These are phyloP conservation scores for Populus pruinosa DNA, from an alignment of 345 rosid species.

Conservation along the genomic window DNA sequence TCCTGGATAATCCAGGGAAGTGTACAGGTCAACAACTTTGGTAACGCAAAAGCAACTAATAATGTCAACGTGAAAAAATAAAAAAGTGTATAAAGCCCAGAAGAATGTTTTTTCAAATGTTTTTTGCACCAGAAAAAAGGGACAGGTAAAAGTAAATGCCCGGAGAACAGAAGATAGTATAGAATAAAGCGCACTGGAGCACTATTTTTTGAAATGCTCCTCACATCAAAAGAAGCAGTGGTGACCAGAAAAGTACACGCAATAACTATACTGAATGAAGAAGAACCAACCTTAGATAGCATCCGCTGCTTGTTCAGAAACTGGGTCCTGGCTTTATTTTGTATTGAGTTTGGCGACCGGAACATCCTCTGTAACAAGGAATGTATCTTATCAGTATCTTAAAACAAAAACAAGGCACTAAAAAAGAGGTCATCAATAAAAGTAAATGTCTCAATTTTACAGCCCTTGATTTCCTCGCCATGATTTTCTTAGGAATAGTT, in stretches of 20 bases:
- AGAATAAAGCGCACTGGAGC: neutral
- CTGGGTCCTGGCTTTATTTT: conserved; percentile 88
- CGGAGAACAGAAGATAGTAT: neutral
- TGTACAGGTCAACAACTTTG: neutral
- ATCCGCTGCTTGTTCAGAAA: conserved; percentile 75
- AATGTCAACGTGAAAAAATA: neutral
- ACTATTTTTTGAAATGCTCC: neutral
- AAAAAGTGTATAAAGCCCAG: too few relatives aligned
- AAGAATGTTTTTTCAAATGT: too few relatives aligned
- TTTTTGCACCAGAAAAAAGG: neutral
- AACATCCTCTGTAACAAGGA: conserved; percentile 56
- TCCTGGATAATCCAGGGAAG: conserved; percentile 33
- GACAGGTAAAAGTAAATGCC: neutral
- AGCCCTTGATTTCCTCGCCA: neutral
- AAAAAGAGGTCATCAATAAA: neutral
- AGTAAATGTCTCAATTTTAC: neutral
- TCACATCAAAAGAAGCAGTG: neutral
- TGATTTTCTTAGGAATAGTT: neutral
- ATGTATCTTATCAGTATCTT: neutral
- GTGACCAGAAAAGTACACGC: neutral
- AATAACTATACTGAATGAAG: neutral
- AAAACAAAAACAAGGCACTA: neutral
- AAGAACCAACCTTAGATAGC: conserved; percentile 55
- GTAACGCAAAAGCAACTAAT: neutral
- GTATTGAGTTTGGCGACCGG: conserved; percentile 72